Base-by-base conservation (phyloP, 2,329 filamentous ascomycete genomes). In the Aspergillus cejpii region DNA sequence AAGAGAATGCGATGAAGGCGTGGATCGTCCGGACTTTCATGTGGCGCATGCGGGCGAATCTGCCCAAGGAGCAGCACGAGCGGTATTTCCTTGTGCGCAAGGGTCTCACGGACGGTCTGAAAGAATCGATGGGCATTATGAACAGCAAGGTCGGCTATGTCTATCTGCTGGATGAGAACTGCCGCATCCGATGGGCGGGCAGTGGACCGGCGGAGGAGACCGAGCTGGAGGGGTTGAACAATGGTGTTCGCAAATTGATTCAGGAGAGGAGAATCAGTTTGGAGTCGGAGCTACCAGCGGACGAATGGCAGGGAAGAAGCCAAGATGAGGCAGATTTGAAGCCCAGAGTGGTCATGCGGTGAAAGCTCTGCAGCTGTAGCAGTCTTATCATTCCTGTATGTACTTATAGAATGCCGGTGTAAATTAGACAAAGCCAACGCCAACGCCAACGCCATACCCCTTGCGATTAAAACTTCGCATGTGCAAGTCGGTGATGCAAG, bases 121-220 rank as follows among this genome's bases (percentile, higher is more conserved):
- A 76, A 52, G 77, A 81, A 58, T 73, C 76, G 3, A 76, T 83
- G 57, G 80, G 79, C 4, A 65, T 94, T 62, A 71, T 94, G 62
- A 98, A 98, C 68, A 82, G 81, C 54, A 94, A 90, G 68, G 91
- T 96, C 26, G 91, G 90, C 28, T 97, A 96, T 69, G 84, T 90
- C 3, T 98, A 95, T 67, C 75, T 98, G 38, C 75, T 98, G 47
- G 92, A 98, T 64, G 75, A 82, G 50, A 76, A 90, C 52, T 95
- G 89, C 65, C 85, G 82, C 68, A 94, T 98, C 56, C 79, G 92
- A 45, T 98, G 92, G 92, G 92, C 91, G 0, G 92, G 87, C 3
- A 94, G 89, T 51, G 72, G 67, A 29, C 61, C 68, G 40, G 68
- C 70, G 11, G 63, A 70, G 47, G 53, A 60, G 24, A 58, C 55